These are phyloP conservation scores for Penicillium olsonii DNA, from an alignment of 2,329 filamentous ascomycete species.

Conservation along the genomic window DNA sequence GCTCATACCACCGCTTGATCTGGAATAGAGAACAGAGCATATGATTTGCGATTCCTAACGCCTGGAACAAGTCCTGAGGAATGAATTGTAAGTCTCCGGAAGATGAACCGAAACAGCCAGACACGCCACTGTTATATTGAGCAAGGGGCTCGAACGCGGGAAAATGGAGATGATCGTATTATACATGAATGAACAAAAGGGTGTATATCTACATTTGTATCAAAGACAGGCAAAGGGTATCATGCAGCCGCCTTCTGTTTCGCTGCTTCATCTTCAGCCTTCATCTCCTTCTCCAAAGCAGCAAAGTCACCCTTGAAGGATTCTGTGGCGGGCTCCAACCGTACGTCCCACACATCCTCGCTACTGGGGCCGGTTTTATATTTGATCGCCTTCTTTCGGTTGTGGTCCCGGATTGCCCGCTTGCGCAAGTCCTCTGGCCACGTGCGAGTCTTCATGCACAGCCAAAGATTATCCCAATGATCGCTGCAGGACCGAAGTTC, in stretches of 20 bases:
- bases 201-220: constrained; percentile 17
- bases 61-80: too few relatives aligned
- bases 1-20: too few relatives aligned
- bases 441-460: constrained; percentile 85
- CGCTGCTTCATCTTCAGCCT: constrained; percentile 43
- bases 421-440: constrained; percentile 62
- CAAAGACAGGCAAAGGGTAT: constrained; percentile 8
- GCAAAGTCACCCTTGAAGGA: constrained; percentile 50
- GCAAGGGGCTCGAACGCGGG: neutral
- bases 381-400: constrained; percentile 66
- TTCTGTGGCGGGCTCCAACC: constrained; percentile 61
- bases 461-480: constrained; percentile 93
- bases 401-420: constrained; percentile 64
- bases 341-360: constrained; percentile 85
- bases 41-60: too few relatives aligned
- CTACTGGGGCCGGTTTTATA: constrained; percentile 72
- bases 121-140: too few relatives aligned
- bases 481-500: constrained; percentile 74
- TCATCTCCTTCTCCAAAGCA: constrained; percentile 44
- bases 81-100: too few relatives aligned
- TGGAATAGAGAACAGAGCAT: too few relatives aligned
- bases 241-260: constrained; percentile 26
- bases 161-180: constrained; percentile 9
- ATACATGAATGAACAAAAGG: constrained; percentile 5
- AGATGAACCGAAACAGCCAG: too few relatives aligned